Base-by-base conservation (phyloP, 2,329 filamentous ascomycete genomes). In the Thielaviopsis populi region DNA sequence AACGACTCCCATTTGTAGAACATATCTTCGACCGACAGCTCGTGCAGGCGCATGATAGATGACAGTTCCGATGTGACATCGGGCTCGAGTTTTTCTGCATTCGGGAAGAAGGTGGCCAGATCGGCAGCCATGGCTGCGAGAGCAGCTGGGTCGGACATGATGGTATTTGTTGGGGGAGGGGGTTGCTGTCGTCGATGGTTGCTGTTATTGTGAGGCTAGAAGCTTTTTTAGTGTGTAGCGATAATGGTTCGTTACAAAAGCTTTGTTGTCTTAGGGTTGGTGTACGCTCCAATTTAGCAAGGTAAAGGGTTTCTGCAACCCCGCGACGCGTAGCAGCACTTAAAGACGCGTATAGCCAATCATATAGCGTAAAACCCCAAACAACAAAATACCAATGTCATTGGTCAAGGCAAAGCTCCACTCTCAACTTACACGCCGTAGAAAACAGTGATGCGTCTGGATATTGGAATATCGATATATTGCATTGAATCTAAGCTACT, bases 1-100 rank as follows among this genome's bases (percentile, higher is more conserved):
- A 96, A 97, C 0, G 91, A 92, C 74, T 99, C 94, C 94, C 94
- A 99, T 80, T 97, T 97, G 83, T 90, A 96, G 75, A 90, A 96
- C 30, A 97, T 79, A 72, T 97, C 94, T 73, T 97, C 86, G 41
- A 85, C 80, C 17, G 85, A 83, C 66, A 97, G 81, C 59, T 84
- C 84, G 75, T 96, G 89, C 66, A 97, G 79, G 63, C 86, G 85
- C 76, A 94, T 82, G 72, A 96, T 95, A 65, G 90, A 95, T 72
- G 87, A 82, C 68, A 99, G 79, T 75, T 96, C 91, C 62, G 80
- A 77, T 68, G 90, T 77, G 65, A 97, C 82, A 73, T 97, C 92
- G 68, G 84, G 77, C 67, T 89, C 83, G 5, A 97, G 78, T 43
- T 81, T 76, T 76, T 80, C 71, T 74, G 79, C 70, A 73, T 79